These are phyloP conservation scores for Skeletonema grethae DNA, from an alignment of 108 stramenopile species.

Conservation along the genomic window DNA sequence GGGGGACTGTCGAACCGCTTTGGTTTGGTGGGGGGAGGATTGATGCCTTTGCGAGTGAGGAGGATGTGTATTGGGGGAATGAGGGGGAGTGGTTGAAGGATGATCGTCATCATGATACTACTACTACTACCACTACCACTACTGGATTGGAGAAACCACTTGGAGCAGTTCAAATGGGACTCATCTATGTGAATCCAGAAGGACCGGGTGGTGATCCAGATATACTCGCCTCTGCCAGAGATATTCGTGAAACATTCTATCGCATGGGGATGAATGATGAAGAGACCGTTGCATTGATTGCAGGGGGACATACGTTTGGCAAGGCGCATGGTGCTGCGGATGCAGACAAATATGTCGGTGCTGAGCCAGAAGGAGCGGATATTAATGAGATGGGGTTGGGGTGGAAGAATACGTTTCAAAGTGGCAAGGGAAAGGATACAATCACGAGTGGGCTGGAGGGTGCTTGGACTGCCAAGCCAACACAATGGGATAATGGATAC, in stretches of 20 bases:
- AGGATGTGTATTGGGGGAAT: slow-evolving; percentile 78
- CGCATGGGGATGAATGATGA: slow-evolving; percentile 82
- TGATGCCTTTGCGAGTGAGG: slow-evolving; percentile 70
- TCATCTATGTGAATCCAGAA: slow-evolving; percentile 88
- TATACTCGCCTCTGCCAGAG: slow-evolving; percentile 62
- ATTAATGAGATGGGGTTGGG: slow-evolving; percentile 76
- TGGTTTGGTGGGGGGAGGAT: slow-evolving; percentile 72
- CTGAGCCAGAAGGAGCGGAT: slow-evolving; percentile 71
- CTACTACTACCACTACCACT: too few species aligned
- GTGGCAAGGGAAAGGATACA: slow-evolving; percentile 66
- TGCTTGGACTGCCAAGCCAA: slow-evolving; percentile 75
- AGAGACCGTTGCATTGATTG: slow-evolving; percentile 82
- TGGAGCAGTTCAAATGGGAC: slow-evolving; percentile 80
- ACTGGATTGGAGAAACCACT: slow-evolving; percentile 60
- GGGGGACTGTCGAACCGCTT: slow-evolving; percentile 56
- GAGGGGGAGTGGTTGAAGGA: slow-evolving; percentile 69
- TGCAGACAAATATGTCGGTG: slow-evolving; percentile 57
- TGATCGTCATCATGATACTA: slow-evolving; percentile 24
- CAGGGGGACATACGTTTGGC: slow-evolving; percentile 85
- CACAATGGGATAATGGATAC: slow-evolving; percentile 76
- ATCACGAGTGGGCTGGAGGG: slow-evolving; percentile 80
- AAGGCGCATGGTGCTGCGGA: slow-evolving; percentile 77
- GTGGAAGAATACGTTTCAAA: slow-evolving; percentile 62
- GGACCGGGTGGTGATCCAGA: slow-evolving; percentile 75
- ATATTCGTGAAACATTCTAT: slow-evolving; percentile 78